These are phyloP conservation scores for Saccharum officinarum DNA, from an alignment of 176 grass and related monocot species.

Conservation along the genomic window DNA sequence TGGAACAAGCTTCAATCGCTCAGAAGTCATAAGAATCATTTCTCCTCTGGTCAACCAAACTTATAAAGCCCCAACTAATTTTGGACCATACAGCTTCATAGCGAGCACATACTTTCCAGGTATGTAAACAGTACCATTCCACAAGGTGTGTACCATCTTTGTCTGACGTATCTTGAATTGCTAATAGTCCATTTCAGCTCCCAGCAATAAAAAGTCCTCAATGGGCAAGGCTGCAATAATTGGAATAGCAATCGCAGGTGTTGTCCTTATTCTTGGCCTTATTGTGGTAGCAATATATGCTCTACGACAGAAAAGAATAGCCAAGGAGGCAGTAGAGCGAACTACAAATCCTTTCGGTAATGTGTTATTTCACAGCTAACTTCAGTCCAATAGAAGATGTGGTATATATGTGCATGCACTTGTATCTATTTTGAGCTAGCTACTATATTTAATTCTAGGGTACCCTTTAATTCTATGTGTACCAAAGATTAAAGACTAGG, in stretches of 20 bases:
- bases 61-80: slow-evolving; percentile 30
- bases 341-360: slow-evolving; percentile 62
- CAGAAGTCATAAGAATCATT: slow-evolving; percentile 48
- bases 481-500: slow-evolving; percentile 5
- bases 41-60: slow-evolving; percentile 49
- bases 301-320: slow-evolving; percentile 43
- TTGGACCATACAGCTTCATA: slow-evolving; percentile 63
- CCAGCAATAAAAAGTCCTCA: slow-evolving; percentile 28
- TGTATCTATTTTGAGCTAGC: neutral
- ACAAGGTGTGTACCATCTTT: slow-evolving; percentile 12
- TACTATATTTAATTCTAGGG: neutral
- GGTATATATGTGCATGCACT: neutral
- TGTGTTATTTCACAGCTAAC: neutral
- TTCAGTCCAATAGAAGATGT: slow-evolving; percentile 6
- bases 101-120: slow-evolving; percentile 50
- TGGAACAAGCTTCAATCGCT: slow-evolving; percentile 43
- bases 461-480: neutral
- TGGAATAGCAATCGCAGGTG: slow-evolving; percentile 39
- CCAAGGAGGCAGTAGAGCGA: slow-evolving; percentile 48
- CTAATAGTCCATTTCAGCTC: slow-evolving; percentile 29
- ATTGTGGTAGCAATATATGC: slow-evolving; percentile 45
- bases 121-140: slow-evolving; percentile 6
- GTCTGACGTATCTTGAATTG: neutral
- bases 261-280: slow-evolving; percentile 32
- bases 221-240: slow-evolving; percentile 33